phyloP scores from a whole-genome alignment of 2,329 filamentous ascomycete species.

The Waltergamsia citrina region DNA sequence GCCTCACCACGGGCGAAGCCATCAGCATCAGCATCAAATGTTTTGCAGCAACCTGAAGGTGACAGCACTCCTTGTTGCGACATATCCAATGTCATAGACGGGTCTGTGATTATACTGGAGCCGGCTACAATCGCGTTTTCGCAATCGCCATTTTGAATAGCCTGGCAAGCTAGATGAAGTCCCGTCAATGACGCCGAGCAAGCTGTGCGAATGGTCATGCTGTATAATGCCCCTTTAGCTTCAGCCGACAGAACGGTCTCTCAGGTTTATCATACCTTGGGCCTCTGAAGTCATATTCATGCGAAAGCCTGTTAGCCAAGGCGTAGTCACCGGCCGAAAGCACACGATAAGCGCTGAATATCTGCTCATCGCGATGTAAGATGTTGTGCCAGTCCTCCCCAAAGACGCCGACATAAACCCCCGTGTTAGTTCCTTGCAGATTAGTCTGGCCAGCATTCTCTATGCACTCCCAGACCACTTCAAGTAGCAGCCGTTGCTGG shows the following conservation, averaged over 20 bases:
- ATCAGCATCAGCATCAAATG: slow-evolving; percentile 28
- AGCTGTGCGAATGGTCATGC: slow-evolving; percentile 2
- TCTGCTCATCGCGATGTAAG: no score
- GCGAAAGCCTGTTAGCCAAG: neutral
- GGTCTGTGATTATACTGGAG: slow-evolving; percentile 1
- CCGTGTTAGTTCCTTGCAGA: slow-evolving; percentile 11
- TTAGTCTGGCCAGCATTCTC: neutral
- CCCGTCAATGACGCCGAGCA: slow-evolving; percentile 3
- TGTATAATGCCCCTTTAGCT: neutral
- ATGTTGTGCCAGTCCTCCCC: slow-evolving; percentile 12
- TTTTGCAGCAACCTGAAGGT: slow-evolving; percentile 13
- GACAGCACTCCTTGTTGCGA: slow-evolving; percentile 14
- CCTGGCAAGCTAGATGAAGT: slow-evolving; percentile 2
- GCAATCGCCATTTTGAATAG: slow-evolving; percentile 1
- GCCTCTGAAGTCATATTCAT: slow-evolving; percentile 1
- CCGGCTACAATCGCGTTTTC: slow-evolving; percentile 3
- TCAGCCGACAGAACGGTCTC: neutral
- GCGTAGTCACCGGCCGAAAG: no score
- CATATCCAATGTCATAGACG: slow-evolving; percentile 7
- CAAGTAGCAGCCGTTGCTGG: slow-evolving; percentile 28
- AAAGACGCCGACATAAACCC: slow-evolving; percentile 19
- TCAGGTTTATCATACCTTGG: slow-evolving; percentile 12
- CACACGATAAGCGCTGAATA: no score
- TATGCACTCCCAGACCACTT: slow-evolving; percentile 25
- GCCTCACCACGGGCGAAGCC: slow-evolving; percentile 40